Conservation (phyloP, 805 yeast species). For the Ogataea nonfermentans region DNA sequence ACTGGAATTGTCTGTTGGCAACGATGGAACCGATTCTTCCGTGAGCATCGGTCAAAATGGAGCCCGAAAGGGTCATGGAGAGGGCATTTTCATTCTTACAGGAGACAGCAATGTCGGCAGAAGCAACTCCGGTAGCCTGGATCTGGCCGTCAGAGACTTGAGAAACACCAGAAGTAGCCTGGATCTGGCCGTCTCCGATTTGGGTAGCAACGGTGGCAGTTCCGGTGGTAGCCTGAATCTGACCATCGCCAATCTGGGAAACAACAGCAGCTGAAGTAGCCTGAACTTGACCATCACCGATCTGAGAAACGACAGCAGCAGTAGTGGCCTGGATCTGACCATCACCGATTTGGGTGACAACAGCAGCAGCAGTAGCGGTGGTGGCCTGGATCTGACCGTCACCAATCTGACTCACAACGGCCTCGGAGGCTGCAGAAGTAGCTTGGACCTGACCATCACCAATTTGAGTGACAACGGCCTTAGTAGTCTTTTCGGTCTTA, state of each 20-base stretch:
- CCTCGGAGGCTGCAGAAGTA: conserved; percentile 23
- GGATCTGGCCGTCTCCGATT: conserved; percentile 45
- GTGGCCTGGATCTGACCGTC: conserved; percentile 23
- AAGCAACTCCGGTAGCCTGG: conserved; percentile 39
- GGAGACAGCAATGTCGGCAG: conserved; percentile 23
- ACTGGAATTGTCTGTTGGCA: conserved; percentile 64
- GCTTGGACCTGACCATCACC: conserved; percentile 44
- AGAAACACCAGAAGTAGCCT: conserved; percentile 38
- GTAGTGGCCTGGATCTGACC: conserved; percentile 30
- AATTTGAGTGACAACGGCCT: conserved; percentile 39
- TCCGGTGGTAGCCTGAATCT: conserved; percentile 45
- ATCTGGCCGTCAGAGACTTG: conserved; percentile 45
- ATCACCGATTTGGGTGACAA: conserved; percentile 26
- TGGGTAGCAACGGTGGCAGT: conserved; percentile 36
- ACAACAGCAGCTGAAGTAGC: conserved; percentile 21
- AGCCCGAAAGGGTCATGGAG: conserved; percentile 40
- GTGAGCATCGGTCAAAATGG: conserved; percentile 44
- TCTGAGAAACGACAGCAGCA: conserved; percentile 23
- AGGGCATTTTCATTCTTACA: conserved; percentile 40
- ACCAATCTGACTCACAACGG: conserved; percentile 26
- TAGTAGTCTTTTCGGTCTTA: conserved; percentile 20
- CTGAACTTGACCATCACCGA: conserved; percentile 31
- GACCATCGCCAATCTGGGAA: conserved; percentile 47
- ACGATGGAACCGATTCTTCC: conserved; percentile 61
- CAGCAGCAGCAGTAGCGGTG: conserved; percentile 28